Evolutionary conservation across 805 yeast genomes (phyloP), one percentile per base, ranked within the genome.

Genomic region (Saturnispora hagleri): DNA sequence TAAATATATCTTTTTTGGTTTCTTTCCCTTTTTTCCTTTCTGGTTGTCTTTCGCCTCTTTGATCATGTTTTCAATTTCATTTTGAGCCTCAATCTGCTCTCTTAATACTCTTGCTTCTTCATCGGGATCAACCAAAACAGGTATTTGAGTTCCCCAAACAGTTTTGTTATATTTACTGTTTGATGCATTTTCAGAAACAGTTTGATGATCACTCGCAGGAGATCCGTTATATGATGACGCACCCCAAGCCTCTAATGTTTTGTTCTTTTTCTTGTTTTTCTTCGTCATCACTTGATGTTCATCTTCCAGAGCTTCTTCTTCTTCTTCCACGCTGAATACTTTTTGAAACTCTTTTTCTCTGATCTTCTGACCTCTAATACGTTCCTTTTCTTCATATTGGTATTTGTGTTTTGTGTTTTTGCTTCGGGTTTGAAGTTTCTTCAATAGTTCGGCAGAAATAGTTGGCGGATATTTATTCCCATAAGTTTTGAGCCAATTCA

Each of bases 91-190:
- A 7, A 75, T 75, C 43, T 76, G 82, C 61, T 73, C 71, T 40
- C 72, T 76, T 8, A 68, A 73, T 24, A 36, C 9, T 13, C 43
- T 22, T 1, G 63, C 64, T 3, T 67, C 68, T 17, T 64, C 64
- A 2, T 67, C 68, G 6, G 64, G 63, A 28, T 70, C 71, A 28
- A 66, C 67, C 55, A 69, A 53, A 18, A 67, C 74, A 4, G 75
- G 76, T 2, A 80, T 77, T 50, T 68, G 71, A 1, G 93, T 86
- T 0, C 95, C 95, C 95, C 95, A 86, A 3, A 86, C 80, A 0
- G 93, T 82, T 1, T 79, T 61, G 17, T 58, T 62, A 34, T 59
- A 61, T 41, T 51, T 49, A 45, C 50, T 27, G 48, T 41, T 9
- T 3, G 31, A 43, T 13, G 47, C 43, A 27, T 49, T 51, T 7